Percentiles rank a stretch among this genome's conserved stretches.
Conservation (phyloP, 106 monocot species). For the Dioscorea zingiberensis region DNA sequence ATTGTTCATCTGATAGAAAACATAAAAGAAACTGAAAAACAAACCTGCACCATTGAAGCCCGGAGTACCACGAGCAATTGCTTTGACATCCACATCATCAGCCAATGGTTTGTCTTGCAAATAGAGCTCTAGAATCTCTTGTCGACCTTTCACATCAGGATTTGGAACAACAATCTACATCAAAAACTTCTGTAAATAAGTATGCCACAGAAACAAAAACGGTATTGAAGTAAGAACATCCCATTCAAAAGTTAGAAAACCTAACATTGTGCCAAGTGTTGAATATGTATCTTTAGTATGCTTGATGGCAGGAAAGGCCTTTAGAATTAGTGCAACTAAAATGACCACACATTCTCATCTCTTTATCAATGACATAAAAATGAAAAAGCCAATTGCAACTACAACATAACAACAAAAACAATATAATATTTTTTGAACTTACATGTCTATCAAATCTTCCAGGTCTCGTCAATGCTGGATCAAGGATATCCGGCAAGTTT, state of each 20-base stretch:
- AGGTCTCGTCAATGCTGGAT: slow-evolving; percentile 96
- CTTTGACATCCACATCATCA: slow-evolving; percentile 82
- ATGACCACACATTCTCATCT: too few relatives aligned
- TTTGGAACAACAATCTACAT: slow-evolving; percentile 91
- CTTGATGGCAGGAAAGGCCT: too few relatives aligned
- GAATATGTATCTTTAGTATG: too few relatives aligned
- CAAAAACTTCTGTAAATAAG: slow-evolving; percentile 1
- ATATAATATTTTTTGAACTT: slow-evolving; percentile 25
- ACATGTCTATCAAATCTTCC: slow-evolving; percentile 99
- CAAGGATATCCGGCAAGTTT: slow-evolving; percentile 97
- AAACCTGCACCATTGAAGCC: slow-evolving; percentile 98
- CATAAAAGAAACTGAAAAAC: neutral
- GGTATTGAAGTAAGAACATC: slow-evolving; percentile 2
- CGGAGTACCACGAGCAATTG: slow-evolving; percentile 92
- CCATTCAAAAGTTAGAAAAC: neutral
- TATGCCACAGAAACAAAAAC: slow-evolving; percentile 1
- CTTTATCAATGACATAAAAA: too few relatives aligned
- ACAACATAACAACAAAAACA: slow-evolving; percentile 5
- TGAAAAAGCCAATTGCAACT: neutral
- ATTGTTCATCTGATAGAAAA: too few relatives aligned
- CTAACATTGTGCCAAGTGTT: too few relatives aligned
- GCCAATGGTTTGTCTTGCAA: slow-evolving; percentile 85
- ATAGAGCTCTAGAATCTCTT: slow-evolving; percentile 93
- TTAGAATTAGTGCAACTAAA: too few relatives aligned
- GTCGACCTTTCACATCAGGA: slow-evolving; percentile 88